Evolutionary conservation across 2,329 filamentous ascomycete species (phyloP).

Genomic region (Grosmannia serpens): DNA sequence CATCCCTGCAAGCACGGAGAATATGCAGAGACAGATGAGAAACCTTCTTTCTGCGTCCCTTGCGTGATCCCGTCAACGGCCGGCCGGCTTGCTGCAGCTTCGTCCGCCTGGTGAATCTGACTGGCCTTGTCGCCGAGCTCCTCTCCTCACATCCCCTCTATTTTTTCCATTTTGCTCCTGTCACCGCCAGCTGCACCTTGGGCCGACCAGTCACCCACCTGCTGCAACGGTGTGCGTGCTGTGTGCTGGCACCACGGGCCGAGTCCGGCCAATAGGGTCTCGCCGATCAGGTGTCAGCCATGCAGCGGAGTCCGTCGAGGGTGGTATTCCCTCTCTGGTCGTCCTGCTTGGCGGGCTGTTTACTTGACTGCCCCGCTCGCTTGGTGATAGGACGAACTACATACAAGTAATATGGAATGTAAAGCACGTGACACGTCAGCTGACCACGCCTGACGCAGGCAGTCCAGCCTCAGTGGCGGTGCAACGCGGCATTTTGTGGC

Average conservation of each 20-base stretch:
- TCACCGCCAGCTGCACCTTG: neutral
- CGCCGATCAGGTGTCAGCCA: neutral
- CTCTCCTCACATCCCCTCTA: neutral
- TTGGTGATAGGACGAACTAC: too few species aligned
- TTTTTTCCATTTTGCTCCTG: neutral
- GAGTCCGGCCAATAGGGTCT: neutral
- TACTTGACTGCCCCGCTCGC: neutral
- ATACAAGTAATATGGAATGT: neutral
- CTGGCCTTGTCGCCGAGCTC: neutral
- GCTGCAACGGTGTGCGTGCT: neutral
- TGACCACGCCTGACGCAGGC: neutral
- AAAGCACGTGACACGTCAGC: neutral
- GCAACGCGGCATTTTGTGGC: constrained; percentile 13
- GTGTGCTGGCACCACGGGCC: neutral
- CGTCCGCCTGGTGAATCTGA: neutral
- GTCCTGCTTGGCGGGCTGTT: neutral
- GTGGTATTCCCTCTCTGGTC: too few species aligned
- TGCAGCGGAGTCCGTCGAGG: neutral
- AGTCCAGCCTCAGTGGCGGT: constrained; percentile 2
- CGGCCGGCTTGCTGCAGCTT: neutral
- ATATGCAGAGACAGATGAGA: neutral
- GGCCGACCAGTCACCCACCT: neutral
- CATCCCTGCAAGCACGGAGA: neutral
- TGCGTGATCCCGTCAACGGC: neutral
- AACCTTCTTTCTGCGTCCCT: neutral